These are phyloP conservation scores for Suillus ampliporus DNA, from an alignment of 768 basidiomycete species.

Conservation along the genomic window DNA sequence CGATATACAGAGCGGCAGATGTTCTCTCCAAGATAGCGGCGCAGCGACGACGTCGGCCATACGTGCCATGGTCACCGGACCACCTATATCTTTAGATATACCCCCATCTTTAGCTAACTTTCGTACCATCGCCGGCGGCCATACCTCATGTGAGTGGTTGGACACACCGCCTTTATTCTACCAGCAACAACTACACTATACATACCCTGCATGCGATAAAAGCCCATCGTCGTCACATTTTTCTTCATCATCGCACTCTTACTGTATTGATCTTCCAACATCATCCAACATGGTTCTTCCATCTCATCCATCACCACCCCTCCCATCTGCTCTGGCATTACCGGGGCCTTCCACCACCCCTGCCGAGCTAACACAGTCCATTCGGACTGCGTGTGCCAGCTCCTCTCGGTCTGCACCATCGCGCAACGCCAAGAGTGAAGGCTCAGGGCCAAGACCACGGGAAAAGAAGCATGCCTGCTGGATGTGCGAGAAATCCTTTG, in stretches of 20 bases:
- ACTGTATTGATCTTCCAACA: constrained; percentile 17
- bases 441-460: constrained; percentile 41
- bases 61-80: constrained; percentile 17
- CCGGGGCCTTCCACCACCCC: constrained; percentile 20
- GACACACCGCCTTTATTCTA: constrained; percentile 26
- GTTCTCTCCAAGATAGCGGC: constrained; percentile 14
- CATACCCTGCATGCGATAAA: constrained; percentile 23
- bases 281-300: constrained; percentile 16
- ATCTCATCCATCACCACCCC: constrained; percentile 12
- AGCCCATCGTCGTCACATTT: constrained; percentile 1
- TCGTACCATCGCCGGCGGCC: constrained; percentile 27
- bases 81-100: constrained; percentile 22
- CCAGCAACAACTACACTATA: constrained; percentile 25
- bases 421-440: constrained; percentile 38
- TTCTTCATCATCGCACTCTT: constrained; percentile 15
- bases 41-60: constrained; percentile 16
- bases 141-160: constrained; percentile 30
- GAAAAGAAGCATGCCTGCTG: constrained; percentile 80
- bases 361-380: constrained; percentile 38
- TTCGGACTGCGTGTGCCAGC: constrained; percentile 36
- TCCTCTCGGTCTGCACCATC: constrained; percentile 22
- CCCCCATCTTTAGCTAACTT: constrained; percentile 26
- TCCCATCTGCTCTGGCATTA: constrained; percentile 10
- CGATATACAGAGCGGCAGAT: constrained; percentile 19
- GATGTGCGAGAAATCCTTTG: constrained; percentile 84